Evolutionary conservation across 768 basidiomycete genomes (phyloP).

Genomic region (Leccinum fibrillosum): DNA sequence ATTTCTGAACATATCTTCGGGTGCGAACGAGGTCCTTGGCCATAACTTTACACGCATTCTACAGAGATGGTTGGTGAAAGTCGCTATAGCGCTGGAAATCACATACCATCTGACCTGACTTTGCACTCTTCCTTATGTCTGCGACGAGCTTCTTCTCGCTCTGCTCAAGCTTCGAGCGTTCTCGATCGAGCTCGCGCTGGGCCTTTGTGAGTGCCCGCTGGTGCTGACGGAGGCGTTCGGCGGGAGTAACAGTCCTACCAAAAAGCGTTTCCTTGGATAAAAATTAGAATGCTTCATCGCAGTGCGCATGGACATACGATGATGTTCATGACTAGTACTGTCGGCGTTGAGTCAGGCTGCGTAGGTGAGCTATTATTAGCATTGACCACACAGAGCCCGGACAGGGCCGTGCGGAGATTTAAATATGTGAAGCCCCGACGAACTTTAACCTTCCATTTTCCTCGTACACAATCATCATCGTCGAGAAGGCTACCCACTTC

Average conservation of each 20-base stretch:
- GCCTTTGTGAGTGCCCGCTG: conserved; percentile 95
- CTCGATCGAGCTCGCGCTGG: conserved; percentile 96
- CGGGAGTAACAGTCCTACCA: conserved; percentile 91
- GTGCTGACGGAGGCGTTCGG: conserved; percentile 94
- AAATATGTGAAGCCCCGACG: conserved; percentile 15
- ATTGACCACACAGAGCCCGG: conserved; percentile 1
- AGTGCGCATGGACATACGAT: conserved; percentile 42
- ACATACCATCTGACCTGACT: conserved; percentile 88
- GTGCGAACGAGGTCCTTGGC: conserved; percentile 98
- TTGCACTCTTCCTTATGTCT: conserved; percentile 97
- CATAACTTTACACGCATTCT: conserved; percentile 99
- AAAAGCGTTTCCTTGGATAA: conserved; percentile 85
- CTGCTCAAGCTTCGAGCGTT: conserved; percentile 89
- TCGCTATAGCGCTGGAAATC: conserved; percentile 1
- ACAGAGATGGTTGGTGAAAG: conserved; percentile 21
- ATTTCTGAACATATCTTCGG: conserved; percentile 93
- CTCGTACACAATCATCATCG: conserved; percentile 23
- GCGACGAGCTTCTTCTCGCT: conserved; percentile 94
- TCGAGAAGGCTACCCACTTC: conserved; percentile 7
- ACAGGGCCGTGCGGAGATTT: conserved; percentile 14
- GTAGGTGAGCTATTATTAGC: conserved; percentile 3
- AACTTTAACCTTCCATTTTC: conserved; percentile 25
- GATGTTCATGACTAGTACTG: conserved; percentile 61
- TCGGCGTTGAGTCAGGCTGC: conserved; percentile 13
- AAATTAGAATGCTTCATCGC: conserved; percentile 10